Base-by-base conservation (phyloP, 176 grass and related monocot species). In the Avena eriantha region DNA sequence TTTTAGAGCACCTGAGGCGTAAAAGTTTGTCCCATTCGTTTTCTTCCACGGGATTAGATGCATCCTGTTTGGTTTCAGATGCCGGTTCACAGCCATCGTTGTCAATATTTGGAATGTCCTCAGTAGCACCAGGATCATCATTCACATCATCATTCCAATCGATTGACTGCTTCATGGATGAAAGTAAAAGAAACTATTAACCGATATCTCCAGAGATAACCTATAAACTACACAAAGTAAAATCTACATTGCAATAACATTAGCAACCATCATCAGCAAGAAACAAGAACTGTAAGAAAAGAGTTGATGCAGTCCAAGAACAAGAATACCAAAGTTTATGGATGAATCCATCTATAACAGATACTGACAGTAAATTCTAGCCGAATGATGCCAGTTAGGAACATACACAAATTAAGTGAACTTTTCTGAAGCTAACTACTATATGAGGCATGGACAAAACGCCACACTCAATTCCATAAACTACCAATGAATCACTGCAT, bases 21-120 rank as follows among this genome's bases (percentile, higher is more conserved):
- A 99, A 90, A 87, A 99, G 92, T 84, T 89, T 96, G 72, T 99
- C 97, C 97, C 97, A 99, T 88, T 99, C 97, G 74, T 87, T 99
- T 93, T 96, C 97, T 90, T 99, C 94, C 43, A 59, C 80, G 22
- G 21, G 87, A 89, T 68, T 86, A 65, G 76, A 56, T 65, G 88
- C 66, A 63, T 92, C 90, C 50, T 94, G 92, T 74, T 94, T 96
- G 73, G 61, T 58, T 90, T 96, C 92, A 89, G 90, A 84, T 86
- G 86, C 68, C 33, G 86, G 90, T 54, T 79, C 83, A 8, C 84
- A 70, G 47, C 84, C 91, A 78, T 94, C 94, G 87, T 86, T 77
- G 82, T 84, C 77, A 88, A 84, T 47, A 68, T 71, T 85, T 75
- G 83, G 36, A 49, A 90, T 79, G 69, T 86, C 83, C 48, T 96